Evolutionary conservation across 768 basidiomycete species (phyloP), one percentile per base, ranked within the genome.

Genomic region (Mrakia blollopis): DNA sequence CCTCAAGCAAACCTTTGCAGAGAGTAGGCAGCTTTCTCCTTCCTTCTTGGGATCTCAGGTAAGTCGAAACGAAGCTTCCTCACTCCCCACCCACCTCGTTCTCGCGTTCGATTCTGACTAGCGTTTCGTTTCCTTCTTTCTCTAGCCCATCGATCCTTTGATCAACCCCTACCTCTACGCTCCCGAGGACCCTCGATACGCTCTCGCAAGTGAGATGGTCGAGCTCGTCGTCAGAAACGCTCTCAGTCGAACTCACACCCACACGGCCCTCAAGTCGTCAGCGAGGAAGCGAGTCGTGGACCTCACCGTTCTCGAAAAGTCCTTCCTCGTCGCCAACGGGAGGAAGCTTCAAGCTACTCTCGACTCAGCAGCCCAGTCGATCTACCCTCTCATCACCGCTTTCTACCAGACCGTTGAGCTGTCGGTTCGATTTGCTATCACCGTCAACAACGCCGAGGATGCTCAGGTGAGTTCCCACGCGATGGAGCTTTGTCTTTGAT

Each of bases 141-240:
- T 83, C 81, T 83, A 89, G 88, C 86, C 87, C 65, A 83, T 87
- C 84, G 85, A 87, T 82, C 85, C 87, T 81, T 86, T 85, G 79
- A 82, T 87, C 84, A 85, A 83, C 79, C 76, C 81, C 8, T 32
- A 80, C 69, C 74, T 79, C 10, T 63, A 57, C 57, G 39, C 54
- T 21, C 32, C 67, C 35, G 60, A 61, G 21, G 68, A 72, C 39
- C 41, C 52, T 9, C 41, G 39, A 18, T 54, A 72, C 30, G 52
- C 41, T 7, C 52, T 65, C 37, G 72, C 72, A 21, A 77, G 76
- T 50, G 35, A 73, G 30, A 77, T 77, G 47, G 7, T 77, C 30
- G 70, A 72, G 67, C 63, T 77, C 57, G 47, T 77, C 63, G 62
- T 73, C 37, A 72, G 76, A 6, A 73, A 60, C 14, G 28, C 70